A percentile compares a stretch with the other conserved stretches of the same genome.
phyloP scores from a whole-genome alignment of 257 asterid genomes.

The Scutellaria barbata region DNA sequence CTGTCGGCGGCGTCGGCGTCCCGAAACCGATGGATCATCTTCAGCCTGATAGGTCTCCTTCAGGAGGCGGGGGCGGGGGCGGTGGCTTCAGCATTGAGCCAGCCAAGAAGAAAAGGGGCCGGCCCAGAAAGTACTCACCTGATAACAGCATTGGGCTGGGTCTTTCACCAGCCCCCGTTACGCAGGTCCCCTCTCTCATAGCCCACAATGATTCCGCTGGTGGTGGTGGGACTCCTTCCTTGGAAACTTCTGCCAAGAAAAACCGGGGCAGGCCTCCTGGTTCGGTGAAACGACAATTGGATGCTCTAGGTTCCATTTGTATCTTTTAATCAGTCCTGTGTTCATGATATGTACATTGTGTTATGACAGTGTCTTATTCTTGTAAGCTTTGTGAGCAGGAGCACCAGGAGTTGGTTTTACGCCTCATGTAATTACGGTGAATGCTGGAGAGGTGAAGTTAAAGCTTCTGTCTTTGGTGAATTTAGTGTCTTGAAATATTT shows the following conservation, averaged over 20 bases:
- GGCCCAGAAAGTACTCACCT: slow-evolving; percentile 89
- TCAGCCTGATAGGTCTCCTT: slow-evolving; percentile 55
- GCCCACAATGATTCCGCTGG: slow-evolving; percentile 40
- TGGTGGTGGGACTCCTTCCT: slow-evolving; percentile 45
- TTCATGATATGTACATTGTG: not conserved
- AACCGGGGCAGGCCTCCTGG: slow-evolving; percentile 65
- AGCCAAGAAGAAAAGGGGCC: slow-evolving; percentile 75
- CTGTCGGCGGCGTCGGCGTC: slow-evolving; percentile 22
- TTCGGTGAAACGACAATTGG: slow-evolving; percentile 53
- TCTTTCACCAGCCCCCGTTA: slow-evolving; percentile 65
- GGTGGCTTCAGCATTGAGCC: slow-evolving; percentile 66
- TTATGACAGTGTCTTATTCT: slow-evolving; percentile 13
- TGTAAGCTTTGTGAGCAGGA: slow-evolving; percentile 41
- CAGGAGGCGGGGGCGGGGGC: slow-evolving; percentile 37
- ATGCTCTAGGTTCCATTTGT: slow-evolving; percentile 50
- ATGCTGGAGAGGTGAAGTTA: slow-evolving; percentile 49
- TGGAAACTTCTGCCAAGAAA: slow-evolving; percentile 45
- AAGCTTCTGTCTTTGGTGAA: not conserved
- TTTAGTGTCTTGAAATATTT: slow-evolving; percentile 4
- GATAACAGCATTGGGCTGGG: slow-evolving; percentile 78
- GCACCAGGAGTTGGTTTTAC: slow-evolving; percentile 55
- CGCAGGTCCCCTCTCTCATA: slow-evolving; percentile 51
- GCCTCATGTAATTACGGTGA: slow-evolving; percentile 52
- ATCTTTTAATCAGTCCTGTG: not conserved
- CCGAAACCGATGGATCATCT: slow-evolving; percentile 49